A percentile compares a stretch with the other conserved stretches of the same genome.
These are phyloP conservation scores for Geranium rotundifolium DNA, from an alignment of 345 rosid genomes.

Conservation along the genomic window DNA sequence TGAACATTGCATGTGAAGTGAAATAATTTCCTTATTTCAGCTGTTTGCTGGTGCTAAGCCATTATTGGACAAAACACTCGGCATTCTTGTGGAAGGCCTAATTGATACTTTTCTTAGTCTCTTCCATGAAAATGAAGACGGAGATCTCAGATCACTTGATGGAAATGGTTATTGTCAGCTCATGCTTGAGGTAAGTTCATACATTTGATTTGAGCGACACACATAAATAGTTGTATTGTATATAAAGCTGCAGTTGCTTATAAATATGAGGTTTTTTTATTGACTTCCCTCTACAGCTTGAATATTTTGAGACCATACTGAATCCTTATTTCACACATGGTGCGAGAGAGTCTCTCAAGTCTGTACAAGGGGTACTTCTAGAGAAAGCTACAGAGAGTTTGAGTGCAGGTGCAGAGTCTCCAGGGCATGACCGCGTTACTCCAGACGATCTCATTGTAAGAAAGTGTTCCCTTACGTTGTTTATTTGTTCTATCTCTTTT, in stretches of 20 bases:
- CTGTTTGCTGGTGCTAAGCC: conserved; percentile 97
- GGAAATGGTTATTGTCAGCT: conserved; percentile 96
- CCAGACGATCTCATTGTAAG: conserved; percentile 93
- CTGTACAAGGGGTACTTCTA: conserved; percentile 71
- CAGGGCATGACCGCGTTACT: conserved; percentile 45
- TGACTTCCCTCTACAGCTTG: conserved; percentile 58
- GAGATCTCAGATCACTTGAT: conserved; percentile 61
- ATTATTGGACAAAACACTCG: conserved; percentile 79
- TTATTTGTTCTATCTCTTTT: background rate
- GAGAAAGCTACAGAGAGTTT: conserved; percentile 80
- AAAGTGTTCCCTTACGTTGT: background rate
- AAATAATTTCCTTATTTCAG: conserved; percentile 24
- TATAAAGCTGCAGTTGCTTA: no score
- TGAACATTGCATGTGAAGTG: background rate
- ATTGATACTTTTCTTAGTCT: conserved; percentile 82
- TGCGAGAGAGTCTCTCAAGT: conserved; percentile 71
- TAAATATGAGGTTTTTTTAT: conserved; percentile 3
- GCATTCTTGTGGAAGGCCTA: conserved; percentile 90
- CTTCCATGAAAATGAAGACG: conserved; percentile 55
- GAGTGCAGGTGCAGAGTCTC: conserved; percentile 48
- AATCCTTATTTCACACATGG: conserved; percentile 66
- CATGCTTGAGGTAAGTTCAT: conserved; percentile 71
- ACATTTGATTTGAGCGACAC: no score
- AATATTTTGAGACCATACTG: conserved; percentile 80
- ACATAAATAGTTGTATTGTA: background rate